A percentile compares a stretch with the other conserved stretches of the same genome.
phyloP scores from a whole-genome alignment of 2,329 filamentous ascomycete species.

The Alternaria angustiovoidea region DNA sequence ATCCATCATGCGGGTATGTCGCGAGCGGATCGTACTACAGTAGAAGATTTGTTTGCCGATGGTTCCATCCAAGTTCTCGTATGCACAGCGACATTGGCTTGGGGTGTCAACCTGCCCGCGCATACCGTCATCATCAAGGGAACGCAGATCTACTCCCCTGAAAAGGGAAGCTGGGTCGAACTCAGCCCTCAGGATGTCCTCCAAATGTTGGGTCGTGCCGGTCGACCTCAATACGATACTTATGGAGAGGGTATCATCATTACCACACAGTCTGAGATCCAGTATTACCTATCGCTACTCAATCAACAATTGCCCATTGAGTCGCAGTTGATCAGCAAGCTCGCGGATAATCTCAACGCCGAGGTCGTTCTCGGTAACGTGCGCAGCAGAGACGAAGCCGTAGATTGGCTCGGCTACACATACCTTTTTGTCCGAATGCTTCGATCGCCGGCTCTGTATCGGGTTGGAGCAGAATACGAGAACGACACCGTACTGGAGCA shows the following conservation, averaged over 20 bases:
- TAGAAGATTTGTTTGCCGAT: conserved; percentile 92
- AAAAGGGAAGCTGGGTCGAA: conserved; percentile 99
- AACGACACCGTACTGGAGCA: conserved; percentile 91
- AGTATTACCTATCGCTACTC: conserved; percentile 94
- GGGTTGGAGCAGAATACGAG: conserved; percentile 94
- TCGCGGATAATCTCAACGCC: conserved; percentile 96
- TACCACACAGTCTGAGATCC: conserved; percentile 91
- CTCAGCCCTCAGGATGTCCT: conserved; percentile 96
- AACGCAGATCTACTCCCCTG: conserved; percentile 96
- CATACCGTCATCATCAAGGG: conserved; percentile 99
- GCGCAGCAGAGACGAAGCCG: conserved; percentile 88
- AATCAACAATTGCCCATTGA: conserved; percentile 98
- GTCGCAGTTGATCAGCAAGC: conserved; percentile 89
- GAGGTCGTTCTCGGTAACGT: conserved; percentile 96
- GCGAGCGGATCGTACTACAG: conserved; percentile 90
- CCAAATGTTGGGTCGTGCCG: conserved; percentile 97
- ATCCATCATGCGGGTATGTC: conserved; percentile 99
- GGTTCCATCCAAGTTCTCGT: conserved; percentile 94
- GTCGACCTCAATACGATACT: conserved; percentile 94
- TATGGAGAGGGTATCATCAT: conserved; percentile 99
- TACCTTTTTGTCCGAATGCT: conserved; percentile 99
- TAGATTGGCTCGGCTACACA: conserved; percentile 99
- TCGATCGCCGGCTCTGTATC: conserved; percentile 91
- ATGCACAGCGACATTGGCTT: conserved; percentile 96
- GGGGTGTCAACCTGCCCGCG: conserved; percentile 97